Evolutionary conservation across 1,284 basidiomycete genomes (phyloP).

Genomic region (Blastosporella zonata): DNA sequence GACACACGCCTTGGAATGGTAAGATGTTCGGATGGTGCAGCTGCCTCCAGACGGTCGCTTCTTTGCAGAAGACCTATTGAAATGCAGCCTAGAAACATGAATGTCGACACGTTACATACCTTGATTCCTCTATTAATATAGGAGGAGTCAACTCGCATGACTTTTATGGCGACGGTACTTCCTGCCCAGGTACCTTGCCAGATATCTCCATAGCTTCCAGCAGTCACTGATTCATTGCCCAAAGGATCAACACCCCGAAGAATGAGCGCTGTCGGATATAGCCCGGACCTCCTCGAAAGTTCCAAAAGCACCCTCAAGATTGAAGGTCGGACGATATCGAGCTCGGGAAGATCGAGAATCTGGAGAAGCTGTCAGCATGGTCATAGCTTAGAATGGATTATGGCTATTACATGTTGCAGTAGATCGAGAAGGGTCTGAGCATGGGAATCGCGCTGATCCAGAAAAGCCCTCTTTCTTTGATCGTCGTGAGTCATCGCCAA

Average conservation of each 20-base stretch:
- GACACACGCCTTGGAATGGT: slow-evolving; percentile 13
- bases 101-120: not conserved
- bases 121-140: slow-evolving; percentile 1
- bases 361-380: not conserved
- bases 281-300: slow-evolving; percentile 10
- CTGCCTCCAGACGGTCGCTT: slow-evolving; percentile 16
- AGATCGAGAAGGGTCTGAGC: slow-evolving; percentile 16
- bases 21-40: slow-evolving; percentile 12
- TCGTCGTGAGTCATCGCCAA: slow-evolving; percentile 4
- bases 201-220: slow-evolving; percentile 15
- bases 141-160: slow-evolving; percentile 8
- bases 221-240: slow-evolving; percentile 6
- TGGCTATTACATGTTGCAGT: slow-evolving; percentile 7
- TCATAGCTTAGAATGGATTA: not conserved
- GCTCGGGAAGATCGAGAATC: slow-evolving; percentile 12
- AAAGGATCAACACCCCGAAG: slow-evolving; percentile 9
- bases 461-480: slow-evolving; percentile 1
- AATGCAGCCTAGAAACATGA: not conserved
- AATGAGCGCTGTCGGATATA: slow-evolving; percentile 13
- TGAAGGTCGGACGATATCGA: slow-evolving; percentile 8
- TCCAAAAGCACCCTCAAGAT: slow-evolving; percentile 8
- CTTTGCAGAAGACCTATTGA: slow-evolving; percentile 12
- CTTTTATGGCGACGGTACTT: slow-evolving; percentile 13
- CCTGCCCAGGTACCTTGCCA: slow-evolving; percentile 10
- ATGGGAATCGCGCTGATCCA: slow-evolving; percentile 8